These are phyloP conservation scores for Cyberlindnera mrakii DNA, from an alignment of 805 yeast genomes.

Conservation along the genomic window DNA sequence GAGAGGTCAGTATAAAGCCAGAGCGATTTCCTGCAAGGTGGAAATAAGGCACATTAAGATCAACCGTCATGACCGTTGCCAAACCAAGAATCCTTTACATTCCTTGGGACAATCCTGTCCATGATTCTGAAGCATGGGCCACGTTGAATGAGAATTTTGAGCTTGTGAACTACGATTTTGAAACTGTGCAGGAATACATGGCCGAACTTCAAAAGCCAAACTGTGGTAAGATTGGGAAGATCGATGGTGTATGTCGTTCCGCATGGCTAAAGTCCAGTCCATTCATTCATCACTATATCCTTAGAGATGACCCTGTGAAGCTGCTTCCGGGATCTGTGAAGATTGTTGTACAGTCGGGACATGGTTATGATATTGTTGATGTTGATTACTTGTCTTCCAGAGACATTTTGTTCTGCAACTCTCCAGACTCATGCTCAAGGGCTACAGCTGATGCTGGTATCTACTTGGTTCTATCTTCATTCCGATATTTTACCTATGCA, in stretches of 20 bases:
- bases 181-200: conserved; percentile 30
- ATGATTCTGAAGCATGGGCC: conserved; percentile 32
- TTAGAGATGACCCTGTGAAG: conserved; percentile 28
- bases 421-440: conserved; percentile 33
- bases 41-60: too few species aligned
- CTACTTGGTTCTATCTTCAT: conserved; percentile 26
- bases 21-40: not conserved
- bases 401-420: conserved; percentile 32
- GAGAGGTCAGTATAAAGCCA: not conserved
- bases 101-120: conserved; percentile 33
- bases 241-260: conserved; percentile 33
- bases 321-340: conserved; percentile 29
- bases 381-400: conserved; percentile 29
- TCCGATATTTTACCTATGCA: conserved; percentile 32
- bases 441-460: conserved; percentile 37
- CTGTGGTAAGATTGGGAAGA: conserved; percentile 29
- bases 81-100: conserved; percentile 33
- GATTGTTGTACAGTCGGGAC: conserved; percentile 33
- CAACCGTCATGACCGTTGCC: conserved; percentile 1
- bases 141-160: conserved; percentile 32
- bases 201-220: conserved; percentile 29
- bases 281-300: conserved; percentile 31
- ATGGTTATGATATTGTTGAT: conserved; percentile 35
- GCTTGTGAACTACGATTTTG: conserved; percentile 27
- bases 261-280: conserved; percentile 35